These are phyloP conservation scores for Kingdonia uniflora DNA, from an alignment of 164 flowering plant genomes.

Conservation along the genomic window DNA sequence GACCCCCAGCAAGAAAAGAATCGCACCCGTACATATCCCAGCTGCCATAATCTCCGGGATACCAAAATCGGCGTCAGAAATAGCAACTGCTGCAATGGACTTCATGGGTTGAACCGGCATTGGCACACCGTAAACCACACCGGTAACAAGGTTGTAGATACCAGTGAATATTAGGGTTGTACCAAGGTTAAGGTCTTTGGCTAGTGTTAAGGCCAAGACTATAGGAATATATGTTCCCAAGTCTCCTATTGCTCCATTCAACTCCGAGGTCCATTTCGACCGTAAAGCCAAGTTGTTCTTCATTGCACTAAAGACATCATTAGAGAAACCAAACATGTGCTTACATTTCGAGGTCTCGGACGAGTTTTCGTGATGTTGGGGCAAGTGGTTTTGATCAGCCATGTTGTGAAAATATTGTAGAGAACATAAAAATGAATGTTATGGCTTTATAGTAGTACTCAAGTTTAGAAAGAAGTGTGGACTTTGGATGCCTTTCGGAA, in stretches of 20 bases:
- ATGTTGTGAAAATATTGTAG: constrained; percentile 1
- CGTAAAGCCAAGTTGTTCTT: constrained; percentile 35
- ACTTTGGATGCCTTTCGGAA: not conserved
- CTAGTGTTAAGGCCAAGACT: constrained; percentile 60
- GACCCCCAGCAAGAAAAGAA: constrained; percentile 45
- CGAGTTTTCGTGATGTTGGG: constrained; percentile 2
- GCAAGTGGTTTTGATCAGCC: constrained; percentile 9
- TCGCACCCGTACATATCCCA: constrained; percentile 58
- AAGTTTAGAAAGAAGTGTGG: constrained; percentile 2
- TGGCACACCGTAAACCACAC: constrained; percentile 73
- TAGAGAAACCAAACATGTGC: not conserved
- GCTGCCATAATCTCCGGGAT: constrained; percentile 85
- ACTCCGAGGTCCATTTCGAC: constrained; percentile 57
- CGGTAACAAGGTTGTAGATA: constrained; percentile 65
- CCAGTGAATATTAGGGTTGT: constrained; percentile 78
- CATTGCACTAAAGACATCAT: constrained; percentile 11
- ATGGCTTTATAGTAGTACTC: not conserved
- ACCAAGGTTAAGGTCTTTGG: constrained; percentile 59
- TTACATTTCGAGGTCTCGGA: not conserved
- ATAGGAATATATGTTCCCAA: constrained; percentile 86
- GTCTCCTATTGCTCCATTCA: constrained; percentile 91
- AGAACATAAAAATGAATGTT: not conserved
- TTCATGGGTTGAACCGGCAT: constrained; percentile 99
- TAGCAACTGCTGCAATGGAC: constrained; percentile 77
- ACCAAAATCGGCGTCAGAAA: constrained; percentile 38